Evolutionary conservation across 192 early-diverging fungal genomes (phyloP), one percentile per base, ranked within the genome.

Genomic region (Coemansia sp.): DNA sequence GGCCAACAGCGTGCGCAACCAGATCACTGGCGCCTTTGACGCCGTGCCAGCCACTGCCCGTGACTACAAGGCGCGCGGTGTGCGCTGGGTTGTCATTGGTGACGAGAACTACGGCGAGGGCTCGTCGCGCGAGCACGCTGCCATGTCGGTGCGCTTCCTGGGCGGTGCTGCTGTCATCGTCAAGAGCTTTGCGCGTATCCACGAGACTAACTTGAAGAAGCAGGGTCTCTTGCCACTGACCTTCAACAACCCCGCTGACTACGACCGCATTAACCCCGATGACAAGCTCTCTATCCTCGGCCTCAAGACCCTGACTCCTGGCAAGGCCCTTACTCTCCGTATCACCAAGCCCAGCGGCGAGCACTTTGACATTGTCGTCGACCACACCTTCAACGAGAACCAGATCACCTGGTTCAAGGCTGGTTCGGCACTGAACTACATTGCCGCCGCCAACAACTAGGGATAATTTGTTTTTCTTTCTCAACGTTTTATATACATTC

Each of bases 61-160:
- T 83, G 89, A 92, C 76, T 97, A 97, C 91, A 99, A 99, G 89
- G 91, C 94, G 40, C 85, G 89, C 47, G 76, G 87, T 84, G 86
- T 91, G 65, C 86, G 88, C 46, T 99, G 97, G 97, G 91, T 98
- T 52, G 96, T 99, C 69, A 85, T 99, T 76, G 97, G 96, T 83
- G 97, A 98, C 83, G 94, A 98, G 86, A 99, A 99, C 92, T 99
- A 99, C 82, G 97, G 97, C 75, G 97, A 99, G 88, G 97, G 97
- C 60, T 98, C 96, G 46, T 97, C 97, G 68, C 93, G 97, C 77
- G 97, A 99, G 83, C 97, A 99, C 81, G 97, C 97, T 61, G 97
- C 97, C 67, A 89, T 99, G 75, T 96, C 98, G 76, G 94, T 96
- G 60, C 92, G 97, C 81, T 94, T 97, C 89, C 88, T 99, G 51